These are phyloP conservation scores for Globisporangium middletonii DNA, from an alignment of 352 stramenopile genomes.

Conservation along the genomic window DNA sequence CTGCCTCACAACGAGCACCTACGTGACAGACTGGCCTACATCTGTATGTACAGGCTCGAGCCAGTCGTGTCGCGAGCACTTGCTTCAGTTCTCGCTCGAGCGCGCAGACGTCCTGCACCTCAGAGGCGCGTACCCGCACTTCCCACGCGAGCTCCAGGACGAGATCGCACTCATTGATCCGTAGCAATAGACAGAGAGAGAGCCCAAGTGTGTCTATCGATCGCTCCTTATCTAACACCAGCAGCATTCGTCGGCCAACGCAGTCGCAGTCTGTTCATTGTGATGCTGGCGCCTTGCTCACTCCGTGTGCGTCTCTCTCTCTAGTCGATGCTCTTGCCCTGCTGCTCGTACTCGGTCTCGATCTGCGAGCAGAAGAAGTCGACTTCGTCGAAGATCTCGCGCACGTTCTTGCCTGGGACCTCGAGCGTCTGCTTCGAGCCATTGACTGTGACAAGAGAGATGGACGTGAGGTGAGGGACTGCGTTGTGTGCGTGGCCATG, in stretches of 20 bases:
- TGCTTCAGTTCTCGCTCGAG: slow-evolving; percentile 49
- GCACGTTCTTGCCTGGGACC: slow-evolving; percentile 66
- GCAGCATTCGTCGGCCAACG: not conserved
- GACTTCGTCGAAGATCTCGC: slow-evolving; percentile 81
- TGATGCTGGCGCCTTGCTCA: not conserved
- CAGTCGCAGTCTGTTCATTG: too few relatives aligned
- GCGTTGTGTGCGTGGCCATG: not conserved
- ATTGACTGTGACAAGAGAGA: slow-evolving; percentile 40
- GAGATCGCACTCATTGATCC: slow-evolving; percentile 53
- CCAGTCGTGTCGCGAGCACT: slow-evolving; percentile 38
- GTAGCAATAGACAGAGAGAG: slow-evolving; percentile 16
- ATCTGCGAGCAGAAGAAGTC: slow-evolving; percentile 84
- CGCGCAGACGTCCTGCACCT: slow-evolving; percentile 37
- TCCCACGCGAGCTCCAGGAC: slow-evolving; percentile 33
- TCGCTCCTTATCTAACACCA: not conserved
- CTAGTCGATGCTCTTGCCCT: slow-evolving; percentile 83
- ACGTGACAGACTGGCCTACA: too few relatives aligned
- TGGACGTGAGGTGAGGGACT: not conserved
- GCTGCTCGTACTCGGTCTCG: slow-evolving; percentile 78
- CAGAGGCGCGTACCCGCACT: slow-evolving; percentile 26
- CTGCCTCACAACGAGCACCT: too few relatives aligned
- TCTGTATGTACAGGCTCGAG: slow-evolving; percentile 31
- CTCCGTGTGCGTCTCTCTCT: not conserved
- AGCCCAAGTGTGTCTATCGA: not conserved
- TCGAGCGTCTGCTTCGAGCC: slow-evolving; percentile 66